Evolutionary conservation across 2,329 filamentous ascomycete species (phyloP), one percentile per base, ranked within the genome.

Genomic region (Fusarium sp.): DNA sequence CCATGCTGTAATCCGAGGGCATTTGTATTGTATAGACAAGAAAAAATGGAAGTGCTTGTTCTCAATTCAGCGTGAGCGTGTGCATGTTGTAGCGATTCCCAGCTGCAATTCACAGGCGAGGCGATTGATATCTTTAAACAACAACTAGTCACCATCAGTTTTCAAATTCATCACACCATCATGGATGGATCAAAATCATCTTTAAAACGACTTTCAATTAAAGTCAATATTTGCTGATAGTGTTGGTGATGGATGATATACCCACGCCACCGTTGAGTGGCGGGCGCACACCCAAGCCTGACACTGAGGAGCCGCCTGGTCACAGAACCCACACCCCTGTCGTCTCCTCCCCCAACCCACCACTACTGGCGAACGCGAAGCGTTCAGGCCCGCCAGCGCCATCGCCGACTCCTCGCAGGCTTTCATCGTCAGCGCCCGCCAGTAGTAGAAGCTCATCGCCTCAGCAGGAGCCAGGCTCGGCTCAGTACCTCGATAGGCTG

Each of bases 381-480:
- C 60, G 56, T 57, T 63, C 33, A 37, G 33, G 37, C 38, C 63
- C 40, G 63, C 65, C 57, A 64, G 66, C 66, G 37, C 66, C 40
- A 67, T 66, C 58, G 32, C 50, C 43, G 14, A 35, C 22, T 20
- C 38, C 27, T 58, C 32, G 37, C 56, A 35, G 20, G 52, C 63
- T 59, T 59, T 47, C 56, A 40, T 67, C 60, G 10, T 27, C 52
- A 50, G 66, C 68, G 37, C 54, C 56, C 65, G 30, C 40, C 11
- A 40, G 25, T 27, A 52, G 47, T 5, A 52, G 47, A 11, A n/a
- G 20, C 32, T 15, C 66, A 66, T 65, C 52, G 37, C 54, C 52
- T 7, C 74, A 76, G 63, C 72, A 79, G 47, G 69, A 72, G 63
- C 72, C 66, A 33, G 73, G 63, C 27, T 59, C 73, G 7, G 61